Base-by-base conservation (phyloP, 345 rosid genomes). In the Corymbia maculata region DNA sequence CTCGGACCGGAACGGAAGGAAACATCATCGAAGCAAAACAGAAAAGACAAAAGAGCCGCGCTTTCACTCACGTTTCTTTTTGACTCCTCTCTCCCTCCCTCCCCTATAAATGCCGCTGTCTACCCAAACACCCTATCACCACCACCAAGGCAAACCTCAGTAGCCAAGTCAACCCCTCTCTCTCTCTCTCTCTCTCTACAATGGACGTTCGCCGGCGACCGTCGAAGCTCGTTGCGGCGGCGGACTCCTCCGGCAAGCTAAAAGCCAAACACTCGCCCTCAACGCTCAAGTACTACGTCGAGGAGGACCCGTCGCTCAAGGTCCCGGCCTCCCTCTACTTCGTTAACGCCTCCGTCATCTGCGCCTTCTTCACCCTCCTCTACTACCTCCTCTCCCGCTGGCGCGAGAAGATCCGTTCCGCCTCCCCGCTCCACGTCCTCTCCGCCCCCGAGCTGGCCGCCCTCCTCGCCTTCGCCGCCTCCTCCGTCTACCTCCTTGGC, bases 401-500 rank as follows among this genome's bases (percentile, higher is more conserved):
- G 94, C 90, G 94, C 21, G 91, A 91, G 55, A 92, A 92, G 92
- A 91, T 92, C 85, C 93, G 94, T 55, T 88, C 89, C 16, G 87
- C 92, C 10, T 89, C 92, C 9, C 92, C 94, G 11, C 92, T 92
- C 59, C 93, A 92, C 87, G 82, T 89, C 53, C 61, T 91, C 61
- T 53, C 90, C 61, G 32, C 52, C 89, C 85, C 93, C 15, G 93
- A 90, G 51, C 87, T 92, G 22, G 85, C 87, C 16, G 92, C 94
- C 36, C 42, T 91, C 59, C 42, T 90, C 22, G 88, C 90, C 32
- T 86, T 92, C 64, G 3, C 89, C 8, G 91, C 88, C 51, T 91
- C 94, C 44, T 89, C 91, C 85, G 24, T 87, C 49, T 91, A 90
- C 87, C 90, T 92, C 36, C 88, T 92, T 17, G 47, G 89, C 13